Base-by-base conservation (phyloP, 202 grass and related monocot genomes). In the Saccharum hybrid region DNA sequence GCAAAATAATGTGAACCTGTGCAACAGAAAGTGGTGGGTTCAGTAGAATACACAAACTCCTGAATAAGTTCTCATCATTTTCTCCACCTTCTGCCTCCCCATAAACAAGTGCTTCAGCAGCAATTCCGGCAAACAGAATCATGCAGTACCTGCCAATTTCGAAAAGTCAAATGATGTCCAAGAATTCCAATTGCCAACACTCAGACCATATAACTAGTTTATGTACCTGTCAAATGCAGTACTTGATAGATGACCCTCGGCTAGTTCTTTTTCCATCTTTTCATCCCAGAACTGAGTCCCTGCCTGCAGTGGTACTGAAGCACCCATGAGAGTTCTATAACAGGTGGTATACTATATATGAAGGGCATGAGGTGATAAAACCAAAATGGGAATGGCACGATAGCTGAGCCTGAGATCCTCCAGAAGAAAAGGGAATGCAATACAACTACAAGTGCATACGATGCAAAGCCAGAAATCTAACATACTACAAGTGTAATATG, bases 281-380 rank as follows among this genome's bases (percentile, higher is more conserved):
- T 69, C 89, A 89, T 98, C 96, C 96, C 96, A 98, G 90, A 98
- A 95, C 68, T 98, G 96, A 85, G 96, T 98, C 66, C 92, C 96
- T 87, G 96, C 96, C 96, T 98, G 69, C 71, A 76, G 22, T 88
- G 30, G 6, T 72, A 84, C 21, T 81, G 30, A 84, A 81, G 42
- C 38, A 40, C 28, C 30, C 26, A 68, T 77, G 59, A 67, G 21
- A 72, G 66, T 1, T 52, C 45, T 66, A n/a, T 46, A 41, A 39
- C 9, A 3, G 9, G 33, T 39, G 22, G 31, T 2, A 54, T n/a
- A 40, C 36, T 39, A 40, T 85, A 65, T 70, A 88, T 10, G 23
- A 78, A 86, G 43, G 62, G 30, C 33, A 68, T 54, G 82, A 36
- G 51, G 51, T 42, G 49, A 31, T 19, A n/a, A 81, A 38, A 52